These are phyloP conservation scores for Arabis hirsuta DNA, from an alignment of 345 rosid species.

Conservation along the genomic window DNA sequence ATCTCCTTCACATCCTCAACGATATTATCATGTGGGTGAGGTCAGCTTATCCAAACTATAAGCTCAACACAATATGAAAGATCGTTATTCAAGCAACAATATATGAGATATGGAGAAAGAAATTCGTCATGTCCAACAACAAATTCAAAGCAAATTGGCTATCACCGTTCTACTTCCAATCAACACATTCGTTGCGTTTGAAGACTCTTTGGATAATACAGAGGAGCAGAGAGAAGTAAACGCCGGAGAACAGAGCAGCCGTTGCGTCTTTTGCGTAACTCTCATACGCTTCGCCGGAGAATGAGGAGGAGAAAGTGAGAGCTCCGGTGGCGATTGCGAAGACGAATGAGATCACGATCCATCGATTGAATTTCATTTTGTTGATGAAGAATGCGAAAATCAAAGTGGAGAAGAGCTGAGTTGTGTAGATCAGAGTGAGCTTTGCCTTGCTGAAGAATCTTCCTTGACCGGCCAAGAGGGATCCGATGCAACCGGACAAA, in stretches of 20 bases:
- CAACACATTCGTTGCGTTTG: not conserved
- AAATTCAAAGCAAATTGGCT: too few relatives aligned
- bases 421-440: constrained; percentile 30
- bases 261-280: constrained; percentile 27
- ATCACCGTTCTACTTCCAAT: too few relatives aligned
- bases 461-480: constrained; percentile 11
- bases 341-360: constrained; percentile 11
- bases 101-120: too few relatives aligned
- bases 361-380: constrained; percentile 11
- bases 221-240: constrained; percentile 10
- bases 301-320: constrained; percentile 40
- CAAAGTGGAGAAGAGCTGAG: constrained; percentile 18
- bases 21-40: too few relatives aligned
- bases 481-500: constrained; percentile 34
- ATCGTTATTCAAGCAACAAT: too few relatives aligned
- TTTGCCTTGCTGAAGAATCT: not conserved
- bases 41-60: too few relatives aligned
- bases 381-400: not conserved
- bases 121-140: too few relatives aligned
- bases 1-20: too few relatives aligned
- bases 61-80: too few relatives aligned
- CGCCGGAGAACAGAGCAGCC: not conserved
- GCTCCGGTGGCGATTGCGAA: constrained; percentile 37
- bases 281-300: constrained; percentile 34
- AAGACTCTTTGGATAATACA: not conserved